Base-by-base conservation (phyloP, 2,329 filamentous ascomycete species). In the Cordyceps farinosa region DNA sequence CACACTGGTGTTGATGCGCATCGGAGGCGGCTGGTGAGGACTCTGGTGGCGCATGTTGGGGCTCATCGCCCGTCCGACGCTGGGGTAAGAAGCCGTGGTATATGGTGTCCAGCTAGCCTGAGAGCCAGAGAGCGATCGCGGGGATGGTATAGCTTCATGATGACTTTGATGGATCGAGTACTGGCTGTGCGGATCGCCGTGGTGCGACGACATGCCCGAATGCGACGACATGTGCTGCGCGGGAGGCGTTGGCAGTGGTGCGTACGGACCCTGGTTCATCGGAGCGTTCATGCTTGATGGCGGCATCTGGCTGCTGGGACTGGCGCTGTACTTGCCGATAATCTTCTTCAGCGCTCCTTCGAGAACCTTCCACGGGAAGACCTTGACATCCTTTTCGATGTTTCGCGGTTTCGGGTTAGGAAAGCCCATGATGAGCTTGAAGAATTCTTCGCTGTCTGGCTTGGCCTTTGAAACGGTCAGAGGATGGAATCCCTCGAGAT, bases 381-480 rank as follows among this genome's bases (percentile, higher is more conserved):
- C 95, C 79, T 99, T 99, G 73, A 99, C 93, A 72, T 98, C 94
- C 79, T 99, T 99, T 80, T 98, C 95, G 67, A 99, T 99, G 73
- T 98, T 97, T 66, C 95, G 85, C 22, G 95, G 95, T 77, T 98
- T 98, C 2, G 95, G 95, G 65, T 90, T 91, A 13, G 92, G 92
- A 73, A 98, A 98, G 1, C 87, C 91, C 95, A 99, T 99, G 78
- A 99, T 98, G 70, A 97, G 84, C 79, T 97, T 97, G 87, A 98
- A 98, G 76, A 98, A 98, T 62, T 96, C 92, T 75, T 98, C 94
- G 73, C 91, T 97, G 65, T 98, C 94, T 1, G 87, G 73, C 77
- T 96, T 97, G 64, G 88, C 87, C 77, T 99, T 99, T 69, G 92
- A 97, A 22, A 99, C 92, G 0, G 95, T 99, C 67, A 92, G 78